Evolutionary conservation across 2,329 filamentous ascomycete species (phyloP).

Genomic region (Capronia epimyces): DNA sequence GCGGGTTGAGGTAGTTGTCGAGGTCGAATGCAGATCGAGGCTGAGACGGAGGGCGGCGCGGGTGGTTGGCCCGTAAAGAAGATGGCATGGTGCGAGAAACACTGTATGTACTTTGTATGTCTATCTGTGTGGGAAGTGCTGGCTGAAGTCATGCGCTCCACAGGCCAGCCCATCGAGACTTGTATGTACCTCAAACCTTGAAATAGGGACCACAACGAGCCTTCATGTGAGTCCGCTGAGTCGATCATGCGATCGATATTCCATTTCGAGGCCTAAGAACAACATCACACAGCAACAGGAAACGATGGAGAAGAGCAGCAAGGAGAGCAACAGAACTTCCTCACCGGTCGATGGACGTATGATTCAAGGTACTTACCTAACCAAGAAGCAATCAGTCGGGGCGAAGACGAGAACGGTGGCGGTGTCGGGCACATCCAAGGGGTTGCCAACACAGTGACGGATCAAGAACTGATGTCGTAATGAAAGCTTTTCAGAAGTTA

Average conservation of each 20-base stretch:
- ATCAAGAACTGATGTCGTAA: neutral
- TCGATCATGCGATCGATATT: too few species aligned
- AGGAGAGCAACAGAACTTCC: neutral
- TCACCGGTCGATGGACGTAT: neutral
- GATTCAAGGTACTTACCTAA: neutral
- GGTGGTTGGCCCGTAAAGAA: too few species aligned
- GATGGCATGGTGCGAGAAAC: too few species aligned
- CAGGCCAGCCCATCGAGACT: too few species aligned
- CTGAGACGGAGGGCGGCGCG: neutral
- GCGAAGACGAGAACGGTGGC: neutral
- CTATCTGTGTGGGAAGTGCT: too few species aligned
- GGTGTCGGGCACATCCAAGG: neutral
- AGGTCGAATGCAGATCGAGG: conserved; percentile 55
- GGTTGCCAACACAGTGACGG: too few species aligned
- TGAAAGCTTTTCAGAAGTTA: neutral
- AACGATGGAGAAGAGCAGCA: neutral
- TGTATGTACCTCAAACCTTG: too few species aligned
- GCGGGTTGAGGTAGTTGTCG: conserved; percentile 67
- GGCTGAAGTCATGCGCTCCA: too few species aligned
- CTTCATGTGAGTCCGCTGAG: too few species aligned
- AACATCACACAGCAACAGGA: neutral
- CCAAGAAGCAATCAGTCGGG: neutral
- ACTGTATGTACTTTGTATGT: too few species aligned
- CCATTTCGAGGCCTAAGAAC: too few species aligned
- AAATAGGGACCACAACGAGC: too few species aligned